Base-by-base conservation (phyloP, 1,284 basidiomycete genomes). In the Pterulicium gracile region DNA sequence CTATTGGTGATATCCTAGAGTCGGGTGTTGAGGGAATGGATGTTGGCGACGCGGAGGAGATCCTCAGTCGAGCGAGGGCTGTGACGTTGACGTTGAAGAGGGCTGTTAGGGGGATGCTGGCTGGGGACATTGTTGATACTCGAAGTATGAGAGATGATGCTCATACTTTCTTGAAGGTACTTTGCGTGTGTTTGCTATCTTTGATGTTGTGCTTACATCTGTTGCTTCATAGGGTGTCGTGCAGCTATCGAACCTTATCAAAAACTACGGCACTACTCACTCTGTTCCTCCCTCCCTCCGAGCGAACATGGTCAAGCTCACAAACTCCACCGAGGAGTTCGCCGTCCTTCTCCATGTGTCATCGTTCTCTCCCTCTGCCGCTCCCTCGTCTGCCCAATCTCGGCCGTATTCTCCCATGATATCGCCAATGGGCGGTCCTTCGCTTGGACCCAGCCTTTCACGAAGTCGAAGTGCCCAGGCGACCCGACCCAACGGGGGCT, bases 281-380 rank as follows among this genome's bases (percentile, higher is more conserved):
- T 62, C 68, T 13, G 66, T 81, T n/a, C 73, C 81, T 14, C 61
- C 75, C 14, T 63, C 67, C 34, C 63, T 88, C 43, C 74, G 81
- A 47, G 71, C 66, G 43, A 77, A 79, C 56, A 79, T 88, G 66
- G 74, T 81, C 43, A 74, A 75, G 51, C 69, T 89, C 49, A 84
- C 80, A 34, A 83, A 85, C 53, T 73, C 80, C 20, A 86, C 86
- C 5, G 81, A 88, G 60, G 83, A 84, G 57, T 81, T 87, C 53
- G 77, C 83, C 44, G 83, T 86, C 55, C 68, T 89, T 43, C 63
- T 88, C 14, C 83, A 86, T 57, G 79, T 85, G 43, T 86, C 86
- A n/a, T 86, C 84, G 0, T 81, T 83, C 56, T 77, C 86, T 23
- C 70, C 76, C 2, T 64, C 75, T 18, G 61, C 67, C 3, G 69